phyloP scores from a whole-genome alignment of 495 filamentous ascomycete genomes.

The Choiromyces venosus region DNA sequence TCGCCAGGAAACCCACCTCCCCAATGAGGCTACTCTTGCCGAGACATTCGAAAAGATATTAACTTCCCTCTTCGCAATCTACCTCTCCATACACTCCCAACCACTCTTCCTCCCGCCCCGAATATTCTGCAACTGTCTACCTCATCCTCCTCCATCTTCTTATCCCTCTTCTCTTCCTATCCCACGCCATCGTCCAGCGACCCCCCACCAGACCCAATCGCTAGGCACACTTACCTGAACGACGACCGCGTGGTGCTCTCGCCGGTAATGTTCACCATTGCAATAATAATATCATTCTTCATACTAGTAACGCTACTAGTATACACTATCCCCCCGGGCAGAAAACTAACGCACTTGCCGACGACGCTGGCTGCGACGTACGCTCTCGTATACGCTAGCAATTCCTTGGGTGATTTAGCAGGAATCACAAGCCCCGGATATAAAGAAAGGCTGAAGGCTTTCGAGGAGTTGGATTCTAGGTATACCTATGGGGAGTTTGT shows the following conservation, averaged over 20 bases:
- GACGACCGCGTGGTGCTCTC: constrained; percentile 6
- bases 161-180: no score
- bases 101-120: background rate
- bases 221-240: background rate
- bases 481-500: background rate
- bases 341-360: constrained; percentile 1
- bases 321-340: background rate
- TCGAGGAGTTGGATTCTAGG: background rate
- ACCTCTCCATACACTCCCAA: constrained; percentile 3
- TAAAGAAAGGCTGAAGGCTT: background rate
- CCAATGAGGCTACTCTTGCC: background rate
- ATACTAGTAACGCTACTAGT: background rate
- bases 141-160: background rate
- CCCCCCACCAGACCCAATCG: background rate
- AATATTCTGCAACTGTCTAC: background rate
- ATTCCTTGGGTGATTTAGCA: background rate
- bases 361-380: constrained; percentile 9
- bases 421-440: background rate
- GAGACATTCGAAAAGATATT: background rate
- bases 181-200: background rate
- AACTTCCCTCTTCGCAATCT: constrained; percentile 9
- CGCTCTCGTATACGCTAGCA: constrained; percentile 14
- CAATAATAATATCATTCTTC: constrained; percentile 10
- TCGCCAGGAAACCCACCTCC: background rate
- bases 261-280: constrained; percentile 1